phyloP scores from a whole-genome alignment of 2,329 filamentous ascomycete genomes.

The Huntiella decipiens region DNA sequence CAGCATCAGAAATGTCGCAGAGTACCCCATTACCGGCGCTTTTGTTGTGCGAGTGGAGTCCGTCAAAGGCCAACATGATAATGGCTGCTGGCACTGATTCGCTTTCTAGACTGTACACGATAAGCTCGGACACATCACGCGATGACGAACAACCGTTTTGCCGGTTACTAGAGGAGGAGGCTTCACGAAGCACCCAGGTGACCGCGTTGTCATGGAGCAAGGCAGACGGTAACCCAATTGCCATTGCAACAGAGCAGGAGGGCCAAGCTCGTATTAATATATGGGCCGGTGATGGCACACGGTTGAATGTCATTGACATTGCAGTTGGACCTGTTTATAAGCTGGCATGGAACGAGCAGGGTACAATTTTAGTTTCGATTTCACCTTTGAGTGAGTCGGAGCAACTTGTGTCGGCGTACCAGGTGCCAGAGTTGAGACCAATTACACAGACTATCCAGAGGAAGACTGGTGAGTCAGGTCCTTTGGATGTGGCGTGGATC shows the following conservation, averaged over 20 bases:
- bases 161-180: slow-evolving; percentile 33
- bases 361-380: slow-evolving; percentile 35
- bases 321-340: slow-evolving; percentile 43
- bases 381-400: slow-evolving; percentile 29
- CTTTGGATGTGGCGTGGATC: slow-evolving; percentile 38
- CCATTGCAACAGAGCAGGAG: slow-evolving; percentile 36
- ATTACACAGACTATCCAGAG: slow-evolving; percentile 24
- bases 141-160: slow-evolving; percentile 22
- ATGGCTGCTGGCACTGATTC: slow-evolving; percentile 50
- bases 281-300: slow-evolving; percentile 33
- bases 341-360: slow-evolving; percentile 39
- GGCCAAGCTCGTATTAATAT: slow-evolving; percentile 33
- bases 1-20: slow-evolving; percentile 13
- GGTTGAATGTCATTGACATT: slow-evolving; percentile 34
- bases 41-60: slow-evolving; percentile 52
- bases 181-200: slow-evolving; percentile 31
- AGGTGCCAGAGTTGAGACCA: slow-evolving; percentile 22
- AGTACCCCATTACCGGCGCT: slow-evolving; percentile 32
- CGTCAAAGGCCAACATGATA: slow-evolving; percentile 42
- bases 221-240: slow-evolving; percentile 32
- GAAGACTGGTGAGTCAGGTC: slow-evolving; percentile 31
- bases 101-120: slow-evolving; percentile 49
- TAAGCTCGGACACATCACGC: slow-evolving; percentile 32
- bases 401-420: slow-evolving; percentile 8
- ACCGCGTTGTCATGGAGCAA: slow-evolving; percentile 43